phyloP scores from a whole-genome alignment of 225 moss, liverwort and hornwort genomes.

The Sphagnum tenellum region DNA sequence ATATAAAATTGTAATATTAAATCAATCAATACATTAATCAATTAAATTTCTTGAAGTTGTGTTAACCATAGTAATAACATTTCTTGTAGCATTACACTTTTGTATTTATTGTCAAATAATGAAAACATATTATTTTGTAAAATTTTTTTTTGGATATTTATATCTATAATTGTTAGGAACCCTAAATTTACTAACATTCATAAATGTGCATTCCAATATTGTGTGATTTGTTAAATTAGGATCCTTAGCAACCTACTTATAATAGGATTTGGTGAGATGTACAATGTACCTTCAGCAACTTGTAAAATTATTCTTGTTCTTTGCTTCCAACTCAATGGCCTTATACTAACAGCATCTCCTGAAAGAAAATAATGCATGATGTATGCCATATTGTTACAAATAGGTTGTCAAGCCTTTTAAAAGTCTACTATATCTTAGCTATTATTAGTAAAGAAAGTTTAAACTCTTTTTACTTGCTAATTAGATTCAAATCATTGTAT shows the following conservation, averaged over 20 bases:
- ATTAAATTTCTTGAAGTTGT: too few species aligned
- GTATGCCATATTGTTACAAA: neutral
- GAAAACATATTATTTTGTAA: too few species aligned
- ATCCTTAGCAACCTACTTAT: neutral
- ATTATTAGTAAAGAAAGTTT: neutral
- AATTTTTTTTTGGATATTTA: too few species aligned
- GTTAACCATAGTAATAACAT: too few species aligned
- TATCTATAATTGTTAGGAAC: too few species aligned
- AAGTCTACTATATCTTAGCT: too few species aligned
- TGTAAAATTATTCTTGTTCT: conserved; percentile 24
- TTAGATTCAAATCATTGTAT: too few species aligned
- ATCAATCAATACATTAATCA: too few species aligned
- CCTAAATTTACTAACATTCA: neutral
- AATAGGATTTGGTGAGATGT: neutral
- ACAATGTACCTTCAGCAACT: conserved; percentile 32
- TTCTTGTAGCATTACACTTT: too few species aligned
- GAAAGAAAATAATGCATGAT: neutral
- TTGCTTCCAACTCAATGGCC: conserved; percentile 29
- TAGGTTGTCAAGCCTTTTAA: neutral
- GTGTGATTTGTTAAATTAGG: neutral
- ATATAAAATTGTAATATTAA: too few species aligned
- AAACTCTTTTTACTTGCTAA: too few species aligned
- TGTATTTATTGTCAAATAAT: too few species aligned
- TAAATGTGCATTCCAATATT: neutral
- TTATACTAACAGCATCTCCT: conserved; percentile 16